Percentiles rank a stretch among this genome's conserved stretches.
phyloP scores from a whole-genome alignment of 1,284 basidiomycete species.

The Leccinum griseonigrum region DNA sequence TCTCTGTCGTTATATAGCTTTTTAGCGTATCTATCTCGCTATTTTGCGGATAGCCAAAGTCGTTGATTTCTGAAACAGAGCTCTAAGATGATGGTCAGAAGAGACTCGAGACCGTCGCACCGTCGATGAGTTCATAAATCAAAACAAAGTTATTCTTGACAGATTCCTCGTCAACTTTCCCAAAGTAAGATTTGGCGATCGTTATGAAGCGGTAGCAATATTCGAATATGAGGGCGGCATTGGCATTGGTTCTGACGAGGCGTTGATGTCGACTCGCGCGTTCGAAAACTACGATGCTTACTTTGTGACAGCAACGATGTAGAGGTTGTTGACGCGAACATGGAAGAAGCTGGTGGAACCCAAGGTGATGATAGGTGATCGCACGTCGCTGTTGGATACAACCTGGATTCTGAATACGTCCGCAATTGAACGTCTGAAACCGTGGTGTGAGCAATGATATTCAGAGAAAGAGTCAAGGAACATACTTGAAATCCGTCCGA shows the following conservation, averaged over 20 bases:
- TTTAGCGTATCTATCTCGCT: constrained; percentile 98
- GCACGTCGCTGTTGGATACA: constrained; percentile 93
- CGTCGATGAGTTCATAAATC: constrained; percentile 94
- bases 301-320: constrained; percentile 95
- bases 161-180: constrained; percentile 95
- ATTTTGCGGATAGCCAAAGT: constrained; percentile 99
- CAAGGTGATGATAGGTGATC: constrained; percentile 96
- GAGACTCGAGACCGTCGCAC: constrained; percentile 41
- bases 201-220: constrained; percentile 95
- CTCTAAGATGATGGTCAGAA: background rate
- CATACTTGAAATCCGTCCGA: constrained; percentile 89
- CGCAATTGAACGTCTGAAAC: constrained; percentile 85
- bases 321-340: constrained; percentile 92
- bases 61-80: constrained; percentile 78
- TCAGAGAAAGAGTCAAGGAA: background rate
- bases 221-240: constrained; percentile 97
- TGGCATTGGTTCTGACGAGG: constrained; percentile 82
- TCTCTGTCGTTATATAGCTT: constrained; percentile 97
- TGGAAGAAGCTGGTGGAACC: constrained; percentile 98
- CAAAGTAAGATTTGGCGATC: constrained; percentile 94
- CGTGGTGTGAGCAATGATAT: background rate
- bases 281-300: constrained; percentile 37
- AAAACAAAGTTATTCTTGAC: constrained; percentile 99
- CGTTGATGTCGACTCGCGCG: background rate
- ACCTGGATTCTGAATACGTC: constrained; percentile 99